These are phyloP conservation scores for Diplotaxis tenuifolia DNA, from an alignment of 345 rosid species.

Conservation along the genomic window DNA sequence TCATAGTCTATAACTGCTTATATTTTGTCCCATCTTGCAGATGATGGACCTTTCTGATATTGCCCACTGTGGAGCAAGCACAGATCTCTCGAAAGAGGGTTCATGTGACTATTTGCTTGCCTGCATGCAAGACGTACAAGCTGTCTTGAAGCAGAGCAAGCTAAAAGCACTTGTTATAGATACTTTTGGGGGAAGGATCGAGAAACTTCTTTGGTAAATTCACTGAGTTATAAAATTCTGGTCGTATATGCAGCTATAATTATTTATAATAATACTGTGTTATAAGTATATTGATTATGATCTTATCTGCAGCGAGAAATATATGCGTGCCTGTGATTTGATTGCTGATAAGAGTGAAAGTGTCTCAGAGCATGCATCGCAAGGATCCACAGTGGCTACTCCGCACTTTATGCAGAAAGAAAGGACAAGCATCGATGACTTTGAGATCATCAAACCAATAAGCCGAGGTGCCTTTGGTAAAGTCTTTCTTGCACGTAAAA, in stretches of 20 bases:
- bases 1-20: neutral
- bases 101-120: slow-evolving; percentile 65
- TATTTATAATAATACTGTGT: slow-evolving; percentile 36
- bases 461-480: slow-evolving; percentile 87
- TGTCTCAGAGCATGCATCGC: slow-evolving; percentile 48
- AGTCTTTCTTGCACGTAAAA: slow-evolving; percentile 84
- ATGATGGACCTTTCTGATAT: slow-evolving; percentile 83
- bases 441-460: slow-evolving; percentile 81
- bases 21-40: slow-evolving; percentile 35
- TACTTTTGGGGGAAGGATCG: slow-evolving; percentile 76
- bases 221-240: neutral
- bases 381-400: slow-evolving; percentile 51
- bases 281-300: slow-evolving; percentile 1
- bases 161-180: slow-evolving; percentile 79
- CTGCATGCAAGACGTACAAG: slow-evolving; percentile 78
- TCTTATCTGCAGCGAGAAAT: slow-evolving; percentile 63
- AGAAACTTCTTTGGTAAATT: slow-evolving; percentile 64
- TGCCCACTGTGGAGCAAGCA: slow-evolving; percentile 71
- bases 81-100: slow-evolving; percentile 59
- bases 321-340: slow-evolving; percentile 59
- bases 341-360: slow-evolving; percentile 46
- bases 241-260: slow-evolving; percentile 57
- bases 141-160: slow-evolving; percentile 60
- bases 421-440: slow-evolving; percentile 74
- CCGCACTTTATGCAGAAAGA: slow-evolving; percentile 53